Conservation (phyloP, 2,329 filamentous ascomycete genomes). For the Ophiostoma angusticollis region DNA sequence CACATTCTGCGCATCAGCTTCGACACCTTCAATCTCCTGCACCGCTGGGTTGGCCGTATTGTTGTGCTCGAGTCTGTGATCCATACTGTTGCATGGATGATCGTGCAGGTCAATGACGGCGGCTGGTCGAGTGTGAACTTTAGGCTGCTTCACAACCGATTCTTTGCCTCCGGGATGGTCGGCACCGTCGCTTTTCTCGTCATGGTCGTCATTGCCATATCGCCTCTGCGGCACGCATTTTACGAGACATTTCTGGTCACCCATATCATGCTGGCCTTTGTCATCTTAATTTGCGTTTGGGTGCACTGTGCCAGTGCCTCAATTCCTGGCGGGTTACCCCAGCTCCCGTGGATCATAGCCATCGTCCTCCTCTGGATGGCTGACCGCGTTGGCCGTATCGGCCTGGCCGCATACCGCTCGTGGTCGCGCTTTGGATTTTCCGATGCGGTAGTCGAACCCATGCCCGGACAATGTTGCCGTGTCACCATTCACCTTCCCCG, state of each 20-base stretch:
- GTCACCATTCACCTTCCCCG: slow-evolving; percentile 59
- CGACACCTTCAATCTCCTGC: slow-evolving; percentile 87
- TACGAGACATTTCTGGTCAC: slow-evolving; percentile 91
- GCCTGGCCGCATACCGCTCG: slow-evolving; percentile 54
- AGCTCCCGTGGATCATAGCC: slow-evolving; percentile 61
- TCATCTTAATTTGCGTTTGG: slow-evolving; percentile 60
- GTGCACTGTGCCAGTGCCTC: slow-evolving; percentile 60
- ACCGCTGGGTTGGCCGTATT: slow-evolving; percentile 71
- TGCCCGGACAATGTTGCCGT: slow-evolving; percentile 57
- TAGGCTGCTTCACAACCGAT: slow-evolving; percentile 44
- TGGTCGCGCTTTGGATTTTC: slow-evolving; percentile 46
- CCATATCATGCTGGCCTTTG: slow-evolving; percentile 63
- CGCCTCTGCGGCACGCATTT: slow-evolving; percentile 79
- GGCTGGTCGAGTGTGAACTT: slow-evolving; percentile 47
- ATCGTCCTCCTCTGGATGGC: slow-evolving; percentile 64
- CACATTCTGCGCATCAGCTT: slow-evolving; percentile 73
- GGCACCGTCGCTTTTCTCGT: slow-evolving; percentile 49
- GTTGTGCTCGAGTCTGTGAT: slow-evolving; percentile 55
- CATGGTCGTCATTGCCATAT: slow-evolving; percentile 58
- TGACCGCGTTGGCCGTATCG: slow-evolving; percentile 49
- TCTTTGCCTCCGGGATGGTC: slow-evolving; percentile 44
- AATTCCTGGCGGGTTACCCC: slow-evolving; percentile 53
- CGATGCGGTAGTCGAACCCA: slow-evolving; percentile 50
- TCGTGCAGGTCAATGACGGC: slow-evolving; percentile 54
- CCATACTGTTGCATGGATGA: slow-evolving; percentile 61